phyloP scores from a whole-genome alignment of 768 basidiomycete genomes.

The Leucosporidium creatinivorum region DNA sequence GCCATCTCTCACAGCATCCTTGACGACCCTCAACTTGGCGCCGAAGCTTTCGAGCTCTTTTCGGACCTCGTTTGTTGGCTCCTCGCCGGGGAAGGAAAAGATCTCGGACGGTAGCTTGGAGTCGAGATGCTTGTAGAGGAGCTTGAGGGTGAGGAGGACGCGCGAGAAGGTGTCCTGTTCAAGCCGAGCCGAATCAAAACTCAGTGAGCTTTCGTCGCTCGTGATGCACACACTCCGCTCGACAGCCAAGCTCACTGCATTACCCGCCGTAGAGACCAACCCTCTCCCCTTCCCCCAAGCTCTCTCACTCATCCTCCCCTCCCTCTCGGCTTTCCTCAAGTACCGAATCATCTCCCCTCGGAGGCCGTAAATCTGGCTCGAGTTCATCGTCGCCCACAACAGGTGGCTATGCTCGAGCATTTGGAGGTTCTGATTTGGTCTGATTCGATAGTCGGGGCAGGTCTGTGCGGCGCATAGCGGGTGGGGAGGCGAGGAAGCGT shows the following conservation, averaged over 20 bases:
- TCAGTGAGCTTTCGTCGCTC: no score
- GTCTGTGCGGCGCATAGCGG: background rate
- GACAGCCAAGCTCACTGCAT: conserved; percentile 34
- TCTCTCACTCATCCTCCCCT: conserved; percentile 9
- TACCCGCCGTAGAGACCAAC: conserved; percentile 43
- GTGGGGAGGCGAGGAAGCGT: background rate
- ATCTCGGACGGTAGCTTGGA: conserved; percentile 37
- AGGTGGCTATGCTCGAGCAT: conserved; percentile 11
- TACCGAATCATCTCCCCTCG: conserved; percentile 10
- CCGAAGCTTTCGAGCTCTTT: conserved; percentile 40
- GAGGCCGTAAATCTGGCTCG: background rate
- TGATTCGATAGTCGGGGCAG: conserved; percentile 15
- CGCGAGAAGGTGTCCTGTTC: conserved; percentile 34
- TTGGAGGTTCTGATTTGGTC: conserved; percentile 19
- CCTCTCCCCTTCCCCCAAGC: conserved; percentile 12
- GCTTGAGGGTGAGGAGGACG: conserved; percentile 33
- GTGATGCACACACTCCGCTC: no score
- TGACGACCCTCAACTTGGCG: conserved; percentile 37
- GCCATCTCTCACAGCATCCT: conserved; percentile 7
- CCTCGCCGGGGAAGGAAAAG: conserved; percentile 44
- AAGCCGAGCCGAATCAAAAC: no score
- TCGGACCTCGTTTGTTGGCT: conserved; percentile 32
- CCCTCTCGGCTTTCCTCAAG: conserved; percentile 3
- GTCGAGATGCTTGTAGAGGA: conserved; percentile 32
- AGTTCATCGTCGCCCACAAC: conserved; percentile 7